A percentile compares a stretch with the other conserved stretches of the same genome.
These are phyloP conservation scores for Anacardium occidentale DNA, from an alignment of 345 rosid species.

Conservation along the genomic window DNA sequence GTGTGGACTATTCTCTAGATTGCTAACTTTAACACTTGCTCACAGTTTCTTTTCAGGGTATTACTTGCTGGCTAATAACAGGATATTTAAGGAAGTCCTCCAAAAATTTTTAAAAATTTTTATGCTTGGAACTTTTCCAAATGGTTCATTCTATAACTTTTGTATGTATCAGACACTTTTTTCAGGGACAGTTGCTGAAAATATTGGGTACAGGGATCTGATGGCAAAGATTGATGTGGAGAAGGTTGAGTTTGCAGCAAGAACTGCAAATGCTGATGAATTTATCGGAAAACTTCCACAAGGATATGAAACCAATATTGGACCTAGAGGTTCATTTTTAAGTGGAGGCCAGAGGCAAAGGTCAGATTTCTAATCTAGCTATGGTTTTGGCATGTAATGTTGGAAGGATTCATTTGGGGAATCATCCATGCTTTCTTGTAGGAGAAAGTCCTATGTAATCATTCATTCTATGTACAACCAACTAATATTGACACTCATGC, in stretches of 20 bases:
- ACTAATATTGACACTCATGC: too few relatives aligned
- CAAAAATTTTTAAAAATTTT: not conserved
- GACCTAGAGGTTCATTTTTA: conserved; percentile 84
- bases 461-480: too few relatives aligned
- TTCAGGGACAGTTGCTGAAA: conserved; percentile 93
- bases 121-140: not conserved
- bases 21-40: not conserved
- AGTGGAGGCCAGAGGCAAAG: conserved; percentile 98
- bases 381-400: not conserved
- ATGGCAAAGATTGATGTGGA: conserved; percentile 63
- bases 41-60: not conserved
- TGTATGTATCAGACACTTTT: conserved; percentile 59
- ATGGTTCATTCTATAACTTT: conserved; percentile 23
- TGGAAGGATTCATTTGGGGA: not conserved
- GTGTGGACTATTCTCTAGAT: not conserved
- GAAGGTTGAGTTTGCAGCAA: conserved; percentile 71
- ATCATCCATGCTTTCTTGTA: not conserved
- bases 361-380: conserved; percentile 33
- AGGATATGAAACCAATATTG: conserved; percentile 70
- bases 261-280: conserved; percentile 82
- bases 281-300: conserved; percentile 75
- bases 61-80: not conserved
- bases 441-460: too few relatives aligned
- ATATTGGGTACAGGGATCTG: conserved; percentile 85
- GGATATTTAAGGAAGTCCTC: not conserved